These are phyloP conservation scores for Pichia thaimueangensis DNA, from an alignment of 805 yeast genomes.

Conservation along the genomic window DNA sequence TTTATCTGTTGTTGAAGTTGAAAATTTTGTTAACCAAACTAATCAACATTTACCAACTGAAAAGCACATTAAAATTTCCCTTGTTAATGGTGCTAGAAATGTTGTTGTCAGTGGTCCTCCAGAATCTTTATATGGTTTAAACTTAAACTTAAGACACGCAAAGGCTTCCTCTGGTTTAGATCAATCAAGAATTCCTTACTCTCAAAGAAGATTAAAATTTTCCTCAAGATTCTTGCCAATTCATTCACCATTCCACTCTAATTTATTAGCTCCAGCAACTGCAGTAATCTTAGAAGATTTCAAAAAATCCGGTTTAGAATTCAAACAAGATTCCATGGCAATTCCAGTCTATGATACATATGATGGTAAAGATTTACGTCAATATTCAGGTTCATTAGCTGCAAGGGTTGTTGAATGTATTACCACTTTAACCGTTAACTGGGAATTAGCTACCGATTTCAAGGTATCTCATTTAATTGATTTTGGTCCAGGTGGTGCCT, in stretches of 20 bases:
- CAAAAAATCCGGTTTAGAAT: conserved; percentile 49
- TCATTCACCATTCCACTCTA: conserved; percentile 95
- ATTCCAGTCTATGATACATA: conserved; percentile 91
- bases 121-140: conserved; percentile 92
- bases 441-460: conserved; percentile 88
- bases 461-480: conserved; percentile 84
- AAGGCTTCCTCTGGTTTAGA: conserved; percentile 93
- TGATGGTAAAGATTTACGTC: conserved; percentile 73
- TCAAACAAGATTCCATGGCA: conserved; percentile 47
- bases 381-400: conserved; percentile 45
- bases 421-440: conserved; percentile 82
- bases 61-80: conserved; percentile 83
- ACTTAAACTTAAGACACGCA: conserved; percentile 83
- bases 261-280: conserved; percentile 68
- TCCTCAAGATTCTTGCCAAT: conserved; percentile 93
- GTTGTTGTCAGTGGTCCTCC: conserved; percentile 98
- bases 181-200: conserved; percentile 89
- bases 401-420: conserved; percentile 75
- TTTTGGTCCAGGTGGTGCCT: conserved; percentile 98
- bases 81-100: conserved; percentile 93
- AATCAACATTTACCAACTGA: conserved; percentile 90
- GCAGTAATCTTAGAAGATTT: conserved; percentile 62
- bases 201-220: conserved; percentile 90
- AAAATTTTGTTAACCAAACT: conserved; percentile 73
- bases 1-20: conserved; percentile 72